Percentiles rank a stretch among this genome's conserved stretches.
Conservation (phyloP, 2,329 filamentous ascomycete species). For the Aspergillus sp. region DNA sequence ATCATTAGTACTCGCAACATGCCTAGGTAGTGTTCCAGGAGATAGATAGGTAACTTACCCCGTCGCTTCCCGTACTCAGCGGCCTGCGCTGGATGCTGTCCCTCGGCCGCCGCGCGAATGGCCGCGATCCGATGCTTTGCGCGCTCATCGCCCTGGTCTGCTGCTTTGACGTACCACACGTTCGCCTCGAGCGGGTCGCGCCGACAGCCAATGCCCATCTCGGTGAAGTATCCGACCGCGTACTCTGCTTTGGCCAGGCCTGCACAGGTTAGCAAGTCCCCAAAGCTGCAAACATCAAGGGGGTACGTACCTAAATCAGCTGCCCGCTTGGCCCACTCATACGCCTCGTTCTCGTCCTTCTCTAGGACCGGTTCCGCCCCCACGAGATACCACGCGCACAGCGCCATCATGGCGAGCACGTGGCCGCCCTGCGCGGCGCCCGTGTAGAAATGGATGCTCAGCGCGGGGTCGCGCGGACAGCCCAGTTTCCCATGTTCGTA, state of each 20-base stretch:
- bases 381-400: conserved; percentile 98
- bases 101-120: conserved; percentile 77
- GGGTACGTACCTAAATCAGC: conserved; percentile 72
- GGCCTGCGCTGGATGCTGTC: conserved; percentile 37
- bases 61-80: conserved; percentile 19
- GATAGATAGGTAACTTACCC: conserved; percentile 2
- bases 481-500: conserved; percentile 89
- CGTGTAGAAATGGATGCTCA: conserved; percentile 98
- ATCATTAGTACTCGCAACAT: neutral
- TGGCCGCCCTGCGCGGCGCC: conserved; percentile 82
- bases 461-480: conserved; percentile 84
- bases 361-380: conserved; percentile 88
- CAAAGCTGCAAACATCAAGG: too few relatives aligned
- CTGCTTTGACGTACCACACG: conserved; percentile 96
- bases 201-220: conserved; percentile 96
- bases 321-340: conserved; percentile 88
- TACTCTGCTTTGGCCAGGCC: conserved; percentile 73
- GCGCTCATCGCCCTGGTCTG: conserved; percentile 84
- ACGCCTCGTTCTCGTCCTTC: conserved; percentile 93
- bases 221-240: conserved; percentile 92
- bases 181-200: conserved; percentile 95
- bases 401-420: conserved; percentile 89
- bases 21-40: neutral
- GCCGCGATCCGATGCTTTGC: conserved; percentile 83
- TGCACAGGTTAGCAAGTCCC: conserved; percentile 16